Evolutionary conservation across 2,329 filamentous ascomycete genomes (phyloP), one percentile per base, ranked within the genome.

Genomic region (Akanthomyces lecanii): DNA sequence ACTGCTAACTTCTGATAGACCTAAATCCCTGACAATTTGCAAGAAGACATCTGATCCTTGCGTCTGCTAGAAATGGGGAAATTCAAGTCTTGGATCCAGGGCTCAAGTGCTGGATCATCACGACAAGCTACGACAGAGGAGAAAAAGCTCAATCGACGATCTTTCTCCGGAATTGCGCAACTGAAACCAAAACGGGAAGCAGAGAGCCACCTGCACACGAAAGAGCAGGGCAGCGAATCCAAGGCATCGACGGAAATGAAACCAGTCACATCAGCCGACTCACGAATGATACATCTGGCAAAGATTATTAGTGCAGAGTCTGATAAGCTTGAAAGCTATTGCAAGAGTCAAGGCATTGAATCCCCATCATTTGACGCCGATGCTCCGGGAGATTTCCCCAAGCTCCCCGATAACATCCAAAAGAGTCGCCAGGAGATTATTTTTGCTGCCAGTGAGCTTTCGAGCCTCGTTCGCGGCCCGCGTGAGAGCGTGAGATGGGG

Each of bases 401-500:
- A 71, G 28, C 69, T 84, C 21, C 80, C 80, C 0, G 74, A 75
- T 1, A 75, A 82, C 2, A 73, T 83, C 16, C 76, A 78, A 63
- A 72, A 69, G 63, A 78, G 78, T 63, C 76, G 82, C 38, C 75
- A 77, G 61, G 77, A 79, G 62, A 75, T 85, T 57, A 75, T 84
- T 7, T 74, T 74, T 64, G 81, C 82, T 10, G 79, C 80, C 2
- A 78, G 74, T 62, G 79, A 84, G 65, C 73, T 85, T 16, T 75
- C 74, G 2, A 71, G 75, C 53, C 71, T 85, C 57, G 77, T 81
- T 18, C 76, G 79, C 25, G 82, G 82, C 0, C 82, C 82, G 0
- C 74, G 76, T 42, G 81, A 85, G 67, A 74, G 71, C n/a, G 67
- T 85, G 8, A 74, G 82, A 71, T 85, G 80, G 79, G 76, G 78